phyloP scores from a whole-genome alignment of 805 yeast species.

The Starmerella sp. region DNA sequence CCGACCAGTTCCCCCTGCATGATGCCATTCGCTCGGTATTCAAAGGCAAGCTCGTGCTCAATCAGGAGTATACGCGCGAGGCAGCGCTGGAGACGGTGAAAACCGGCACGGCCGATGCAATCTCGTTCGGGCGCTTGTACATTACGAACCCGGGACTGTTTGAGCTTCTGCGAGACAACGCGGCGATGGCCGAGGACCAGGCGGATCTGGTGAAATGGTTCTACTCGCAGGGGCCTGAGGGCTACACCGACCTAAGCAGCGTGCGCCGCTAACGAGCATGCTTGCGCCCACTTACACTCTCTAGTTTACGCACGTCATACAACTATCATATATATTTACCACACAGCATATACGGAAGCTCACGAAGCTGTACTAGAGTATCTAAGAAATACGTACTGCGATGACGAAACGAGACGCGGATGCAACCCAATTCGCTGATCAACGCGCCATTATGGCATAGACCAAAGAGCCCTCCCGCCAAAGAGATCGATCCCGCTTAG shows the following conservation, averaged over 20 bases:
- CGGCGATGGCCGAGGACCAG: background rate
- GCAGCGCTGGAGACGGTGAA: slow-evolving; percentile 12
- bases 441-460: too few species aligned
- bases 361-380: too few species aligned
- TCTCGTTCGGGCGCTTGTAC: slow-evolving; percentile 39
- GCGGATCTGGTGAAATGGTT: background rate
- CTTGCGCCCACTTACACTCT: too few species aligned
- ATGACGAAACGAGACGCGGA: too few species aligned
- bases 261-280: too few species aligned
- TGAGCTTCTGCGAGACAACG: slow-evolving; percentile 27
- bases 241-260: background rate
- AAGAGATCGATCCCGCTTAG: too few species aligned
- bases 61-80: slow-evolving; percentile 15
- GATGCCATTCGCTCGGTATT: background rate
- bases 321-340: too few species aligned
- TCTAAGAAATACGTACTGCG: too few species aligned
- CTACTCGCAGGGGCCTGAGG: background rate
- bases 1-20: background rate
- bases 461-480: too few species aligned
- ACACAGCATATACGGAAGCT: too few species aligned
- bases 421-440: too few species aligned
- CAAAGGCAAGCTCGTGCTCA: slow-evolving; percentile 5
- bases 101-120: slow-evolving; percentile 14
- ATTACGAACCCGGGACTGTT: slow-evolving; percentile 47
- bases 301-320: too few species aligned